phyloP scores from a whole-genome alignment of 2,329 filamentous ascomycete species.

The Pseudogymnoascus sp. region DNA sequence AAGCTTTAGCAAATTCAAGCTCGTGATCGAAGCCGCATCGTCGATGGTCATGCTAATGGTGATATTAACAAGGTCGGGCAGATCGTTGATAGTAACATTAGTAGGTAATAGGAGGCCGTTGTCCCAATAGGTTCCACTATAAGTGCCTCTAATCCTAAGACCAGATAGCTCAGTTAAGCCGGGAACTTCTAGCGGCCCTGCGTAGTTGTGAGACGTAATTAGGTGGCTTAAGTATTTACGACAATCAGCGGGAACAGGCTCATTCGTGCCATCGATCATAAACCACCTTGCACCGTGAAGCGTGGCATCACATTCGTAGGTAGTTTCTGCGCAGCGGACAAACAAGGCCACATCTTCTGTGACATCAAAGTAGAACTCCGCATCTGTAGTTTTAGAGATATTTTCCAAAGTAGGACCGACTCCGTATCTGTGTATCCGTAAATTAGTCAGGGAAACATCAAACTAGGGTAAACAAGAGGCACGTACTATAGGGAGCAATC shows the following conservation, averaged over 20 bases:
- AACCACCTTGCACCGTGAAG: background rate
- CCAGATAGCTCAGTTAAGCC: background rate
- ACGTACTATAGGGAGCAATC: background rate
- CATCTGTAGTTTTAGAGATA: too few species aligned
- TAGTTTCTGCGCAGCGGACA: background rate
- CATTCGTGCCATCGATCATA: background rate
- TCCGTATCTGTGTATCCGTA: background rate
- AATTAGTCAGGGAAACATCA: background rate
- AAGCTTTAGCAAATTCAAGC: background rate
- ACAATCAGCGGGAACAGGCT: background rate
- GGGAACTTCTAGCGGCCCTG: background rate
- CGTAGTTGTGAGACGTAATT: background rate
- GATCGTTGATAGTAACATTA: background rate
- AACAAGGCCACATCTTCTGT: background rate
- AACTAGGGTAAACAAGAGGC: background rate
- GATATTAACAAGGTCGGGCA: background rate
- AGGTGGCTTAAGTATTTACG: background rate
- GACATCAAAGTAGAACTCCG: background rate
- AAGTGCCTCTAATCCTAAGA: background rate
- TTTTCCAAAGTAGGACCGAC: background rate
- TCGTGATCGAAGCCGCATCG: background rate
- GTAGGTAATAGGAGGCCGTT: background rate
- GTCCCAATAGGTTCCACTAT: background rate
- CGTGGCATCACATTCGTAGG: background rate
- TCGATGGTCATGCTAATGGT: background rate